A percentile compares a stretch with the other conserved stretches of the same genome.
phyloP scores from a whole-genome alignment of 1,284 basidiomycete species.

The Ganoderma lingzhi region DNA sequence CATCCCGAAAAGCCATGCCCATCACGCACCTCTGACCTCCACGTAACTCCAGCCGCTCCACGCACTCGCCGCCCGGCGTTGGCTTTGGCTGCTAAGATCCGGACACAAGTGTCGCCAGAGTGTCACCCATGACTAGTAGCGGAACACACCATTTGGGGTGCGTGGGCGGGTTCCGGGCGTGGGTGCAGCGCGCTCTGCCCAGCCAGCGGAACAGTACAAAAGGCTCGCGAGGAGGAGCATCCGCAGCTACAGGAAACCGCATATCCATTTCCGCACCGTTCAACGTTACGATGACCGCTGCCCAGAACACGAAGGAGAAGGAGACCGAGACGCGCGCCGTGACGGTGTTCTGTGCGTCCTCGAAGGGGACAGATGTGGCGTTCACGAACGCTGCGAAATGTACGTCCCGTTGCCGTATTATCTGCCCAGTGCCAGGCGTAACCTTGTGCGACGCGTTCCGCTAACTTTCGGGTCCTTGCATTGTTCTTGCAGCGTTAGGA shows the following conservation, averaged over 20 bases:
- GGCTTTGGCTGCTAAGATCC: background rate
- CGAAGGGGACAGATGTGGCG: constrained; percentile 65
- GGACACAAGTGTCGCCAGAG: background rate
- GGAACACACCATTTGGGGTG: background rate
- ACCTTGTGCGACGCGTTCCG: background rate
- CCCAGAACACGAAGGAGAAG: constrained; percentile 5
- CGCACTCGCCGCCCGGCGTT: background rate
- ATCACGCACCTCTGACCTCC: background rate
- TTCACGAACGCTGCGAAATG: constrained; percentile 76
- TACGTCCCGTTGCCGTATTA: constrained; percentile 46
- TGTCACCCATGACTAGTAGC: background rate
- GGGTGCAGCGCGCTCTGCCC: constrained; percentile 23
- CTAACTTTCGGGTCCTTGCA: constrained; percentile 12
- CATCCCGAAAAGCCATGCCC: background rate
- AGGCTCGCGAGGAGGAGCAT: background rate
- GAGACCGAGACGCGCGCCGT: constrained; percentile 48
- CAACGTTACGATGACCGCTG: constrained; percentile 20
- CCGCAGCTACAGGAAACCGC: background rate
- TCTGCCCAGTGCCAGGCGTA: no score
- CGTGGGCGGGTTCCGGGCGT: constrained; percentile 18
- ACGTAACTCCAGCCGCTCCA: background rate
- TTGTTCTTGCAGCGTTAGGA: constrained; percentile 65
- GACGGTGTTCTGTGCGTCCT: constrained; percentile 85
- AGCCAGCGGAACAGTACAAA: constrained; percentile 6
- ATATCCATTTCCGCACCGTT: constrained; percentile 25